Percentiles rank a stretch among this genome's conserved stretches.
Evolutionary conservation across 305 asterid species (phyloP).

Genomic region (Rubia peregrina): DNA sequence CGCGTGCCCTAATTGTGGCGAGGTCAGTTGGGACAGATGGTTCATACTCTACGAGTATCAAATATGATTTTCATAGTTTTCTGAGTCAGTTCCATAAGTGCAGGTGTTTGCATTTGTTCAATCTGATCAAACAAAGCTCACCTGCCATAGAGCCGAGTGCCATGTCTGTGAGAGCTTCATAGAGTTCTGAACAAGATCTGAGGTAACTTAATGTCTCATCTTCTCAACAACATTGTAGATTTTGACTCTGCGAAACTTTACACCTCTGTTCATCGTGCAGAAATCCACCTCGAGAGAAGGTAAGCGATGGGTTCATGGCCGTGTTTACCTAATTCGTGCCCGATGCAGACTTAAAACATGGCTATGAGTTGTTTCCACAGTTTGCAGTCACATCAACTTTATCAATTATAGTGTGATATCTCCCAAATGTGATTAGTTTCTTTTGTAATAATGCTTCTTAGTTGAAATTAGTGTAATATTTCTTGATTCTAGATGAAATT

Average conservation of each 20-base stretch:
- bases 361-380: constrained; percentile 20
- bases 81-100: constrained; percentile 11
- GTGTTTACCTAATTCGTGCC: constrained; percentile 66
- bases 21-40: constrained; percentile 40
- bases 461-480: not conserved
- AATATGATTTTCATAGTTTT: no score
- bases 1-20: constrained; percentile 88
- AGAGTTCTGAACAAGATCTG: constrained; percentile 78
- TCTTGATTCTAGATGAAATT: not conserved
- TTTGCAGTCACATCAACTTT: not conserved
- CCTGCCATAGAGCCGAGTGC: constrained; percentile 79
- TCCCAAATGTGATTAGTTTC: not conserved
- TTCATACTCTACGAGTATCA: not conserved
- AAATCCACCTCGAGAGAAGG: constrained; percentile 60
- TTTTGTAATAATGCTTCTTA: not conserved
- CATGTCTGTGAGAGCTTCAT: constrained; percentile 92
- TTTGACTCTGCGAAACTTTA: not conserved
- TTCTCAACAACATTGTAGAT: not conserved
- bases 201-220: constrained; percentile 35
- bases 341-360: constrained; percentile 50
- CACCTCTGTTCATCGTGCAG: constrained; percentile 27
- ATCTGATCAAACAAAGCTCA: constrained; percentile 47
- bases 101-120: constrained; percentile 95
- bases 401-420: not conserved
- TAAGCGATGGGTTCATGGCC: constrained; percentile 79